Evolutionary conservation across 495 filamentous ascomycete species (phyloP).

Genomic region (Aspergillus nidulans): DNA sequence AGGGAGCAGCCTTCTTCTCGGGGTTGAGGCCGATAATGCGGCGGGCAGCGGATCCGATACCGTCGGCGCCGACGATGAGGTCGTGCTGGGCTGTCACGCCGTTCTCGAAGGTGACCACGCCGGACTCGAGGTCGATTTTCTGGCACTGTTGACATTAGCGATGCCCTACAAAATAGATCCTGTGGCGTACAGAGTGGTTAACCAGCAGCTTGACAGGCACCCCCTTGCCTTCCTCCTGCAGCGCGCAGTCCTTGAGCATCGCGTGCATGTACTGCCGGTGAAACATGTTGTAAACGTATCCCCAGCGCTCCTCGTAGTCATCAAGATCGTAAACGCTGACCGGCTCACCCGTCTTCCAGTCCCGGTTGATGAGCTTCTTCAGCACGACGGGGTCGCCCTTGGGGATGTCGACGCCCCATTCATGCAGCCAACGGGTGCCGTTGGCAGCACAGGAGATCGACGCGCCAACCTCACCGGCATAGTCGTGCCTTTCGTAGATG

Average conservation of each 20-base stretch:
- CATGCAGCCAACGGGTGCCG: constrained; percentile 42
- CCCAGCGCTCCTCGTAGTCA: constrained; percentile 43
- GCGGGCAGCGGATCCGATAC: constrained; percentile 42
- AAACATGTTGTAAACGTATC: constrained; percentile 52
- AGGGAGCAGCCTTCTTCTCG: constrained; percentile 40
- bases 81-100: constrained; percentile 29
- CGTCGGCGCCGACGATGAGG: constrained; percentile 43
- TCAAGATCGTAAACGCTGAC: constrained; percentile 41
- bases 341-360: constrained; percentile 45
- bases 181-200: constrained; percentile 34
- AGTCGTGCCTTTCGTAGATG: constrained; percentile 41
- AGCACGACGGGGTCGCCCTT: constrained; percentile 47
- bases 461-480: constrained; percentile 40
- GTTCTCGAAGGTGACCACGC: constrained; percentile 37
- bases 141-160: constrained; percentile 20
- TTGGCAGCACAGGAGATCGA: constrained; percentile 44
- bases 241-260: constrained; percentile 47
- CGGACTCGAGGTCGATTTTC: constrained; percentile 33
- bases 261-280: constrained; percentile 53
- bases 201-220: constrained; percentile 37
- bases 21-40: constrained; percentile 39
- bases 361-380: constrained; percentile 44
- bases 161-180: not conserved
- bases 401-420: constrained; percentile 39
- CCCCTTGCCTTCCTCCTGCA: constrained; percentile 40